Base-by-base conservation (phyloP, 768 basidiomycete genomes). In the Hygrophoropsis aurantiaca region DNA sequence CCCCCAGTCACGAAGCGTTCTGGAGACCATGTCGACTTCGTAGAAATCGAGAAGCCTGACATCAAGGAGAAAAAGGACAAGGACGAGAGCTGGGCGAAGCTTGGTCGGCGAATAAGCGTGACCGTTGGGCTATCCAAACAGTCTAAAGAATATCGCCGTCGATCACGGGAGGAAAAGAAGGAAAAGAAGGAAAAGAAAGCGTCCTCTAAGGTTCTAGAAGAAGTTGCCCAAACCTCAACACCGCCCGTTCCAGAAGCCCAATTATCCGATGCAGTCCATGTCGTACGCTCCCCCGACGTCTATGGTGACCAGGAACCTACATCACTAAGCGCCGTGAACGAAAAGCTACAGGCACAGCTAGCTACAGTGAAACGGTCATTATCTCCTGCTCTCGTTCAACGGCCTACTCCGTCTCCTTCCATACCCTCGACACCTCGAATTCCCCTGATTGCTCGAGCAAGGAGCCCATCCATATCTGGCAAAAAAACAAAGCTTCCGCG, bases 31-130 rank as follows among this genome's bases (percentile, higher is more conserved):
- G 56, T 72, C 18, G 73, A 70, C 45, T 68, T 73, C 43, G 50
- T 57, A 11, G 69, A 70, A 3, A 56, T 60, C 0, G 59, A 59
- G 19, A 71, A 70, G 46, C 45, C 48, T 2, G 70, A 64, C 32
- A 67, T 64, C 26, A 69, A 69, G 34, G 69, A 73, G 46, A 64
- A 49, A 15, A 71, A 59, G 21, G 66, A 65, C 38, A 76, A 68
- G 56, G 73, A 71, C 34, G 69, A 72, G 20, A 65, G 69, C 23
- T 88, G 85, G 85, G 69, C 75, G n/a, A 84, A 80, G 59, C 54
- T 88, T 33, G 77, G 85, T 11, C 70, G 82, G 55, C 70, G 85
- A 49, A 75, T 88, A 45, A 85, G 81, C 55, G 65, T 81, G 51
- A 73, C 75, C 4, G 77, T 87, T 45, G 74, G 78, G 21, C 62